Percentiles rank a stretch among this genome's conserved stretches.
phyloP scores from a whole-genome alignment of 208 protist species.

The Vickermania spadyakhi region DNA sequence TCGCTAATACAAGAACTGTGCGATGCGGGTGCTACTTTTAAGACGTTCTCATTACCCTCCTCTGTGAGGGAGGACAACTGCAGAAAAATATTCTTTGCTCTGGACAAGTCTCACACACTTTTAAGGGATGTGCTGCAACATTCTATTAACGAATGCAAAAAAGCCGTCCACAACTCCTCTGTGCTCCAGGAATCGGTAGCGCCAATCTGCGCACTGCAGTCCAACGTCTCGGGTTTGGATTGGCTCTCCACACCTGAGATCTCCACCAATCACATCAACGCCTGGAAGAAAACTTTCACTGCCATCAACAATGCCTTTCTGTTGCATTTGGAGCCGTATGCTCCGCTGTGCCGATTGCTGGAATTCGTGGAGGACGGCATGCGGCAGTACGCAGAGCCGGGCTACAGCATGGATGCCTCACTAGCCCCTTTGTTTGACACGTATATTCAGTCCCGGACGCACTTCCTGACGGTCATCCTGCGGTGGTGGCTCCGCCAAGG shows the following conservation, averaged over 20 bases:
- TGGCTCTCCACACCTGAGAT: not conserved
- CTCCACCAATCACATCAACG: not conserved
- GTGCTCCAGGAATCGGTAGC: not conserved
- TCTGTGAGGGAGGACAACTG: not conserved
- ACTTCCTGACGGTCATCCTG: not conserved
- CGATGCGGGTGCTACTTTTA: conserved; percentile 9
- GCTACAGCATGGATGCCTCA: not conserved
- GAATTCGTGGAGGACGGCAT: conserved; percentile 36
- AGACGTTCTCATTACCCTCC: not conserved
- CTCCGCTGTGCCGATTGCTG: conserved; percentile 58
- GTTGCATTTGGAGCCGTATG: conserved; percentile 20
- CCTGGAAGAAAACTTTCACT: not conserved
- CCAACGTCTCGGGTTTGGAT: not conserved
- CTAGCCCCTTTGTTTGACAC: not conserved
- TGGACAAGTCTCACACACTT: not conserved
- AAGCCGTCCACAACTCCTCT: not conserved
- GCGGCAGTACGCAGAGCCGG: not conserved
- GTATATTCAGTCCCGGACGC: not conserved
- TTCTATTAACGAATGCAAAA: conserved; percentile 1
- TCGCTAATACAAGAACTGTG: conserved; percentile 68
- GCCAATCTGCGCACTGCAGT: not conserved
- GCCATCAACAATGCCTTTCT: conserved; percentile 53
- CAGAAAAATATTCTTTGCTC: conserved; percentile 1
- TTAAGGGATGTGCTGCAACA: not conserved
- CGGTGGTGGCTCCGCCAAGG: not conserved